A percentile compares a stretch with the other conserved stretches of the same genome.
Evolutionary conservation across 1,284 basidiomycete genomes (phyloP).

Genomic region (Xanthoconium separans): DNA sequence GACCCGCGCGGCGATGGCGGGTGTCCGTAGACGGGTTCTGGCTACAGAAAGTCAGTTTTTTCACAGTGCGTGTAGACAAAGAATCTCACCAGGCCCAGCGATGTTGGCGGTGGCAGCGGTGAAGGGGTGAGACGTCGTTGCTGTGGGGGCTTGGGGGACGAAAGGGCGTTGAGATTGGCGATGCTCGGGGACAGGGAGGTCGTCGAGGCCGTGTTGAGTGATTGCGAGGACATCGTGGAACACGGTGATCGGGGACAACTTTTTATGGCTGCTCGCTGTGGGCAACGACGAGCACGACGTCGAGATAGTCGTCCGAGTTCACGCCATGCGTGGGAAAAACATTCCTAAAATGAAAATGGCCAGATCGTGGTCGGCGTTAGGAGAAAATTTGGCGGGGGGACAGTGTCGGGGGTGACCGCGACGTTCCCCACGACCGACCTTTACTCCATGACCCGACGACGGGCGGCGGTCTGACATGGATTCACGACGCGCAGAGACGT

Average conservation of each 20-base stretch:
- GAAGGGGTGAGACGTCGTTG: conserved; percentile 27
- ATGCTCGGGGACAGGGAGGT: conserved; percentile 35
- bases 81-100: conserved; percentile 27
- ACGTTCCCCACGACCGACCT: conserved; percentile 3
- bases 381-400: conserved; percentile 27
- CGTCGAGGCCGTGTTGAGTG: conserved; percentile 32
- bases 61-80: neutral
- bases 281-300: conserved; percentile 24
- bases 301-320: conserved; percentile 16
- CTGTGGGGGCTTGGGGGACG: conserved; percentile 29
- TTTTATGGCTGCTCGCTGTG: conserved; percentile 21
- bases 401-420: conserved; percentile 14
- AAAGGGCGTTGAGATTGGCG: conserved; percentile 32
- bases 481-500: conserved; percentile 59
- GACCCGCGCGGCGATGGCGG: conserved; percentile 43
- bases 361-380: conserved; percentile 12
- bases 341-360: conserved; percentile 15
- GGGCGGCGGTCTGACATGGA: conserved; percentile 42
- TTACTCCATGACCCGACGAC: conserved; percentile 35
- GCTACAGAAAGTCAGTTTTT: conserved; percentile 19
- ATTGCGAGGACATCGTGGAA: conserved; percentile 28
- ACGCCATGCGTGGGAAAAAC: conserved; percentile 20
- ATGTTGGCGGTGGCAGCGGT: conserved; percentile 28
- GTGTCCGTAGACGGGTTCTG: conserved; percentile 35
- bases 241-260: conserved; percentile 12